Base-by-base conservation (phyloP, 495 filamentous ascomycete genomes). In the Penicillium pulvis region DNA sequence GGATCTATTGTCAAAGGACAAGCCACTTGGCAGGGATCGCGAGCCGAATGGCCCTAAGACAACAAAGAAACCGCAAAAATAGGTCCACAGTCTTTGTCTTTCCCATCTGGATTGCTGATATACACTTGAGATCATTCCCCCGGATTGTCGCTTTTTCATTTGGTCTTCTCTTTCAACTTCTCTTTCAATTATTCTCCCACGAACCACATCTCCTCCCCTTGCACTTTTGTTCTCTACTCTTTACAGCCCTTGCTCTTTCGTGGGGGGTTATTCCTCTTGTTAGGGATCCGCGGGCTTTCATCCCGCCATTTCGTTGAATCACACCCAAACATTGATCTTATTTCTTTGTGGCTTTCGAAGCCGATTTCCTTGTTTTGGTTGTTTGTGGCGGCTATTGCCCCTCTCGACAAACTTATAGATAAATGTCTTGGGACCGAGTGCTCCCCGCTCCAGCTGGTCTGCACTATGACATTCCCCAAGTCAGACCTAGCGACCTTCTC, bases 361-460 rank as follows among this genome's bases (percentile, higher is more conserved):
- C 53, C 42, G 35, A 41, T 51, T 35, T 49, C 41, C 62, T 65
- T 49, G 46, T 33, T 49, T 28, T 16, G 16, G 46, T 49, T 46
- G 17, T 24, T 69, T 70, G 70, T 23, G 35, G 31, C 35, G 30
- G 41, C 23, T 30, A 35, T 28, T 23, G 24, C 43, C 55, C 28
- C 47, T 14, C 44, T 55, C 35, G 14, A 42, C 33, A 35, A 49
- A 44, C 26, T 24, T 20, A 57, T 67, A 66, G 49, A 67, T 67
- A 73, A 74, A 82, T 83, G 80, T 82, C 80, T 75, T 83, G 74
- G 71, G 77, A 83, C 71, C 79, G 81, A 77, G 80, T 83, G 53
- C 75, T 83, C 30, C 81, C 81, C 63, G 70, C 72, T 52, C 81
- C 79, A 53, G 62, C 71, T 69, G 72, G 75, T 70, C 65, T 82